phyloP scores from a whole-genome alignment of 768 basidiomycete genomes.

The Kockovaella imperatae region DNA sequence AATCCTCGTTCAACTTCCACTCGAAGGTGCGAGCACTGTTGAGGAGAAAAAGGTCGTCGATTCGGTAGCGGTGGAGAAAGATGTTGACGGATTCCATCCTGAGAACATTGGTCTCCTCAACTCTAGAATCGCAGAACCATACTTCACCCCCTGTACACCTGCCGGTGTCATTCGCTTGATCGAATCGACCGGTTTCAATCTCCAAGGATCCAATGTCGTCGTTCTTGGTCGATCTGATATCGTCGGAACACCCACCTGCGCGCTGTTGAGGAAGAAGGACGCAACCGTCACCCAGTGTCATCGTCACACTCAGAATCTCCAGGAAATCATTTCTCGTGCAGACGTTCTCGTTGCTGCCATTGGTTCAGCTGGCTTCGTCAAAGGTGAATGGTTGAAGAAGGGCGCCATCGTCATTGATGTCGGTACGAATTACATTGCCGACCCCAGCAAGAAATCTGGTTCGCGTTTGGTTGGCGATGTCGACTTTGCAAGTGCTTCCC shows the following conservation, averaged over 20 bases:
- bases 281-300: conserved; percentile 98
- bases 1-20: conserved; percentile 89
- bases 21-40: conserved; percentile 69
- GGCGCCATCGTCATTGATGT: conserved; percentile 96
- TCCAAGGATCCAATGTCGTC: conserved; percentile 74
- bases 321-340: conserved; percentile 70
- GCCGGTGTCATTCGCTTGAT: conserved; percentile 84
- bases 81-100: conserved; percentile 97
- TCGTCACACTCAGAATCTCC: conserved; percentile 74
- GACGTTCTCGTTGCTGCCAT: conserved; percentile 97
- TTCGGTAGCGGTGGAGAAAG: conserved; percentile 85
- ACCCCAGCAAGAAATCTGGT: conserved; percentile 85
- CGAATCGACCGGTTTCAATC: conserved; percentile 69
- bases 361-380: conserved; percentile 79
- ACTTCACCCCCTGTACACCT: conserved; percentile 93
- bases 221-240: conserved; percentile 97
- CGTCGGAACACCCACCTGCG: conserved; percentile 89
- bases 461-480: conserved; percentile 95
- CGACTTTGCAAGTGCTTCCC: conserved; percentile 66
- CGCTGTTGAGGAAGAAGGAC: conserved; percentile 78
- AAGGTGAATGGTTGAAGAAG: conserved; percentile 90
- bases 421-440: conserved; percentile 91
- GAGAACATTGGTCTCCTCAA: conserved; percentile 95
- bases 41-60: conserved; percentile 90
- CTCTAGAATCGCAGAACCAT: conserved; percentile 77